Conservation (phyloP, 2,329 filamentous ascomycete species). For the Colletotrichum melonis region DNA sequence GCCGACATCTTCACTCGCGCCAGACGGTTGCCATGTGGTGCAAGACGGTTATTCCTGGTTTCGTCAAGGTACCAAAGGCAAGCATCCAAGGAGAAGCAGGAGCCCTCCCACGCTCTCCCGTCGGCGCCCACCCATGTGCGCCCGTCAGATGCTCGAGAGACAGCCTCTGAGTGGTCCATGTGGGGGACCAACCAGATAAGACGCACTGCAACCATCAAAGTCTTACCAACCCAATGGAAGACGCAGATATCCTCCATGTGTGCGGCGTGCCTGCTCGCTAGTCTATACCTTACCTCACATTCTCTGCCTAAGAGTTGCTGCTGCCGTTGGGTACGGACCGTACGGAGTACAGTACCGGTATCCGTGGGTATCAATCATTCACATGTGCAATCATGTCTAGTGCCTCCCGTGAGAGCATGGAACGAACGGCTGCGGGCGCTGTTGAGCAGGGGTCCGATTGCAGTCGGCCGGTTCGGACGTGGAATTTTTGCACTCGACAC, state of each 20-base stretch:
- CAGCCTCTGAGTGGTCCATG: slow-evolving; percentile 25
- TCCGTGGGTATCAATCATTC: neutral
- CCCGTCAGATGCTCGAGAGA: slow-evolving; percentile 14
- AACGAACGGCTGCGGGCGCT: neutral
- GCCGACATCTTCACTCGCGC: neutral
- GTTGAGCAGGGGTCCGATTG: neutral
- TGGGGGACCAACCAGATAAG: slow-evolving; percentile 31
- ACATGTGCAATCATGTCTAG: neutral
- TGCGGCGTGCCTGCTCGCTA: neutral
- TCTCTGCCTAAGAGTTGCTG: neutral
- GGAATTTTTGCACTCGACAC: neutral
- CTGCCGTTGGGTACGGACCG: neutral
- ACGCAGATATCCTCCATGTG: neutral
- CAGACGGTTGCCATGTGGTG: neutral
- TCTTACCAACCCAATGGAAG: neutral
- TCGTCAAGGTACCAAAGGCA: neutral
- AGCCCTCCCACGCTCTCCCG: neutral
- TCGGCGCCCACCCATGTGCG: slow-evolving; percentile 12
- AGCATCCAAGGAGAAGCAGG: neutral
- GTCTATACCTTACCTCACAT: neutral
- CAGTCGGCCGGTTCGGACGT: neutral
- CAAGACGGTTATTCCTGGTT: neutral
- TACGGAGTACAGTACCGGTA: neutral
- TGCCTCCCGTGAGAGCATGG: neutral
- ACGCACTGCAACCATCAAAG: neutral